These are phyloP conservation scores for Penicillium capsulatum DNA, from an alignment of 2,329 filamentous ascomycete genomes.

Conservation along the genomic window DNA sequence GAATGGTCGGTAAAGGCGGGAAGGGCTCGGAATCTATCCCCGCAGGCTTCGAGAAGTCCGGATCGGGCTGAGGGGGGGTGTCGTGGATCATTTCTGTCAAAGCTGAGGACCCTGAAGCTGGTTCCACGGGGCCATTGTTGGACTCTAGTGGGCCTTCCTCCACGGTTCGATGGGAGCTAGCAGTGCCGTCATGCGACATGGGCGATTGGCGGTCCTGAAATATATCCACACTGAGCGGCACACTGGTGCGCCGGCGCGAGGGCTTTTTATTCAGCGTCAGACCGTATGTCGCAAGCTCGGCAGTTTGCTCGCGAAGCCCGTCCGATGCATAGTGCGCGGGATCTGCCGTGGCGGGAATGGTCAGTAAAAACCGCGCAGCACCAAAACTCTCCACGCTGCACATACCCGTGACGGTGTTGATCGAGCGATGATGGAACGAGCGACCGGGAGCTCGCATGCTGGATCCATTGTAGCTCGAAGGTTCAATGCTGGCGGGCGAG, in stretches of 20 bases:
- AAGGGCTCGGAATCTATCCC: slow-evolving; percentile 14
- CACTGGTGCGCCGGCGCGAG: slow-evolving; percentile 24
- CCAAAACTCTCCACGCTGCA: neutral
- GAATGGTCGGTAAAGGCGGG: slow-evolving; percentile 14
- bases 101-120: slow-evolving; percentile 41
- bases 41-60: slow-evolving; percentile 16
- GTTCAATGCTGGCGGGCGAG: slow-evolving; percentile 26
- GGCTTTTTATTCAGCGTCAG: slow-evolving; percentile 50
- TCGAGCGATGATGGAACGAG: slow-evolving; percentile 46
- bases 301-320: slow-evolving; percentile 79
- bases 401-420: slow-evolving; percentile 41
- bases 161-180: slow-evolving; percentile 11
- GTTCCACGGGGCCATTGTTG: slow-evolving; percentile 12
- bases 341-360: slow-evolving; percentile 51
- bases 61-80: slow-evolving; percentile 30
- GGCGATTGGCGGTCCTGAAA: slow-evolving; percentile 20
- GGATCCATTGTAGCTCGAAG: slow-evolving; percentile 28
- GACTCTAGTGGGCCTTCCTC: slow-evolving; percentile 15
- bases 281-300: slow-evolving; percentile 78
- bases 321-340: slow-evolving; percentile 68
- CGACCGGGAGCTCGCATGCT: slow-evolving; percentile 41
- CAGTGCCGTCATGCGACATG: slow-evolving; percentile 15
- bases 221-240: slow-evolving; percentile 30
- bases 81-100: slow-evolving; percentile 50
- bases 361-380: slow-evolving; percentile 18